Evolutionary conservation across 257 asterid species (phyloP).

Genomic region (Osmanthus fragrans): DNA sequence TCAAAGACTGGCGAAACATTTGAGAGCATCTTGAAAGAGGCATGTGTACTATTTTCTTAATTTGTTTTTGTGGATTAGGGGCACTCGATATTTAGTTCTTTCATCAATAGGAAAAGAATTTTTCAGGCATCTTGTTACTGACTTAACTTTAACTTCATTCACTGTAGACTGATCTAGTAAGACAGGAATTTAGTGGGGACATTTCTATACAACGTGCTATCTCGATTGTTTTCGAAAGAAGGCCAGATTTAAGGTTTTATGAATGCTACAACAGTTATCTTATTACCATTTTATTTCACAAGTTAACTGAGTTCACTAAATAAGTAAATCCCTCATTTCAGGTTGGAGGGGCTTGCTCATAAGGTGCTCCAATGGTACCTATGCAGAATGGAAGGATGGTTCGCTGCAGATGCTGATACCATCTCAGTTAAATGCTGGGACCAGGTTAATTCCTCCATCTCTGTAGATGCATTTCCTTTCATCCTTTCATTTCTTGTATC

Average conservation of each 20-base stretch:
- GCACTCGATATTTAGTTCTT: neutral
- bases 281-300: neutral
- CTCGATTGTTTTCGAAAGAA: slow-evolving; percentile 72
- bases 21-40: slow-evolving; percentile 89
- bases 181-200: slow-evolving; percentile 73
- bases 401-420: slow-evolving; percentile 97
- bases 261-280: slow-evolving; percentile 1
- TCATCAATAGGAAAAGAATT: neutral
- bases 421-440: slow-evolving; percentile 95
- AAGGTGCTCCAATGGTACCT: slow-evolving; percentile 96
- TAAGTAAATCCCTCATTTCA: slow-evolving; percentile 26
- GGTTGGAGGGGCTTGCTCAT: slow-evolving; percentile 77
- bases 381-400: slow-evolving; percentile 98
- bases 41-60: slow-evolving; percentile 10
- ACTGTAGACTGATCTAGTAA: slow-evolving; percentile 66
- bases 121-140: slow-evolving; percentile 1
- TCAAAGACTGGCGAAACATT: slow-evolving; percentile 82
- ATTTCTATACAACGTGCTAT: slow-evolving; percentile 83
- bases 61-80: neutral
- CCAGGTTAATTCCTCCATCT: slow-evolving; percentile 46
- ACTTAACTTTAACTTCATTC: slow-evolving; percentile 11
- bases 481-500: neutral
- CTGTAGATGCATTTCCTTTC: neutral
- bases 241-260: slow-evolving; percentile 80
- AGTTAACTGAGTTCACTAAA: slow-evolving; percentile 2